Base-by-base conservation (phyloP, 106 monocot species). In the Amphibolis antarctica region DNA sequence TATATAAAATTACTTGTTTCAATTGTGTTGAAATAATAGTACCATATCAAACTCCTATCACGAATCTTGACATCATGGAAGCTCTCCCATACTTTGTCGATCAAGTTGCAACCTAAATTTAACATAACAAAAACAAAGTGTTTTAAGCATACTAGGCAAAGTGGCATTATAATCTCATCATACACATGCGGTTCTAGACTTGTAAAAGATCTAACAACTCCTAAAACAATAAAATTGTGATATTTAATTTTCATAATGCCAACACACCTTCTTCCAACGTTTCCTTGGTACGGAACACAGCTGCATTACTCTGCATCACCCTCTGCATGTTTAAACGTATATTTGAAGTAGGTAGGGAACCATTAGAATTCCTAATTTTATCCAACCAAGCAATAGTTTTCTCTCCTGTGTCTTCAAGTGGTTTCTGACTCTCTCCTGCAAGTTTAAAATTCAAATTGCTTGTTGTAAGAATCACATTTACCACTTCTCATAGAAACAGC, bases 231-330 rank as follows among this genome's bases (percentile, higher is more conserved):
- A 44, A 5, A 58, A 10, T 36, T 9, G 11, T 15, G 6, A 45
- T 42, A 53, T 69, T 9, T 29, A 62, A 51, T 17, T 49, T 49
- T 17, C 10, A 49, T 49, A 17, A 49, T 49, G 15, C 17, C 3
- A 49, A 3, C 4, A 10, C 62, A 85, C 89, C 96, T 98, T 98
- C 96, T 74, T 84, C 86, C 21, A 98, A 61, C 44, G 90, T 91
- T 73, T 98, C 90, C 66, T 98, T 86, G 22, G 84, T 98, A 64
- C 96, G 83, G 72, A 98, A 98, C 4, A 98, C 96, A 62, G 90
- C 96, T 74, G 96, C 96, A 80, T 98, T 87, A 75, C 77, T 98
- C 71, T 98, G 86, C 96, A 98, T 98, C 54, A 98, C 90, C n/a
- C 96, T 52, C 60, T 98, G 96, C 96, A 98, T 98, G 60, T 90